Conservation (phyloP, 202 grass and related monocot species). For the Hordeum pubiflorum region DNA sequence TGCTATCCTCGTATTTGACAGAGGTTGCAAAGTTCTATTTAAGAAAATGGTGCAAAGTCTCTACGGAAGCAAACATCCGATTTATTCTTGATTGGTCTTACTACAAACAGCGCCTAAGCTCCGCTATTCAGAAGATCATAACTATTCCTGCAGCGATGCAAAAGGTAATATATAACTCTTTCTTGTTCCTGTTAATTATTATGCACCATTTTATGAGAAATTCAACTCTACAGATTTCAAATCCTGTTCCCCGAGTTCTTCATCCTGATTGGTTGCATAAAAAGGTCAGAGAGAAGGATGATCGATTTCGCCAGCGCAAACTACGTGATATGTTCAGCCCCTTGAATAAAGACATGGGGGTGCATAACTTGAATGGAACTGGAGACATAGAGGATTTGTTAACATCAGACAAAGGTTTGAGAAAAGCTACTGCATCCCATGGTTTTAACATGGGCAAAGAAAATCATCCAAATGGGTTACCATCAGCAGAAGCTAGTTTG, state of each 20-base stretch:
- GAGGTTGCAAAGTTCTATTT: slow-evolving; percentile 77
- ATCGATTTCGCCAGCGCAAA: slow-evolving; percentile 86
- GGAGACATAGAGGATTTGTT: slow-evolving; percentile 82
- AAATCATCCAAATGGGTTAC: slow-evolving; percentile 42
- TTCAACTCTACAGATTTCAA: slow-evolving; percentile 62
- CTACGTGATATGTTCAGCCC: slow-evolving; percentile 72
- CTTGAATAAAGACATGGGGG: slow-evolving; percentile 40
- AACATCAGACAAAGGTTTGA: slow-evolving; percentile 29
- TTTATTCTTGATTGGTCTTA: slow-evolving; percentile 97
- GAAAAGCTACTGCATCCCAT: slow-evolving; percentile 30
- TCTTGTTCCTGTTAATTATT: slow-evolving; percentile 21
- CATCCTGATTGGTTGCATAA: slow-evolving; percentile 99
- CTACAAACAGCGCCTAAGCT: slow-evolving; percentile 85
- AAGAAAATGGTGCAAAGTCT: slow-evolving; percentile 94
- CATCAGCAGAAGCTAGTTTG: slow-evolving; percentile 33
- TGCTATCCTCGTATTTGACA: slow-evolving; percentile 17
- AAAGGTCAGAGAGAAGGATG: slow-evolving; percentile 93
- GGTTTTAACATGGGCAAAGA: slow-evolving; percentile 52
- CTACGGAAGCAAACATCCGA: slow-evolving; percentile 64
- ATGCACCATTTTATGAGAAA: slow-evolving; percentile 25
- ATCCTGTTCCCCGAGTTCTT: slow-evolving; percentile 89
- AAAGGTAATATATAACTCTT: slow-evolving; percentile 48
- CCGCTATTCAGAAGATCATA: slow-evolving; percentile 96
- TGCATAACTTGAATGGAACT: slow-evolving; percentile 35
- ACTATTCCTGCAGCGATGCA: slow-evolving; percentile 98